Conservation (phyloP, 306 rosid genomes). For the Ormosia emarginata region DNA sequence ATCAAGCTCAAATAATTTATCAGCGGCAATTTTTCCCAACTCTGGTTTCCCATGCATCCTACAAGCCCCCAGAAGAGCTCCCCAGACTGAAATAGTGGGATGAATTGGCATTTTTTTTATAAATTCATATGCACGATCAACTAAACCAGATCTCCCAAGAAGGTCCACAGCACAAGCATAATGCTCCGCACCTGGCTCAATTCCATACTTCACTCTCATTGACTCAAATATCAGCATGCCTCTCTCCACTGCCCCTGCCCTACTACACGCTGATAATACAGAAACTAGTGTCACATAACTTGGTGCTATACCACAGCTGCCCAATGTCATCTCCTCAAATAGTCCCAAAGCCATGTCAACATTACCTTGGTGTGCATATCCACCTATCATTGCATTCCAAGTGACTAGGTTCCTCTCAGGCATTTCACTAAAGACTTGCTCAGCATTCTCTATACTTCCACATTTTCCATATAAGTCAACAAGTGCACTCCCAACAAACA, state of each 20-base stretch:
- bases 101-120: conserved; percentile 60
- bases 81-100: conserved; percentile 82
- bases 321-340: conserved; percentile 53
- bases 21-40: conserved; percentile 75
- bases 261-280: conserved; percentile 72
- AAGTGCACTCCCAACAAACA: conserved; percentile 81
- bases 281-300: conserved; percentile 74
- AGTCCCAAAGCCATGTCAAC: conserved; percentile 61
- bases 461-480: conserved; percentile 94
- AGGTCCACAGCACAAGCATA: conserved; percentile 79
- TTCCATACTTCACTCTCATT: conserved; percentile 52
- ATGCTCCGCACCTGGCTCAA: conserved; percentile 82
- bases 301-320: conserved; percentile 32
- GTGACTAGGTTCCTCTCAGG: conserved; percentile 60
- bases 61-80: conserved; percentile 83
- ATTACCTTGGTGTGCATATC: conserved; percentile 71
- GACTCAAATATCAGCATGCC: conserved; percentile 68
- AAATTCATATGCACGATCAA: conserved; percentile 77
- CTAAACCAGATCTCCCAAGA: conserved; percentile 78
- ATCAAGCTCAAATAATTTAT: conserved; percentile 74
- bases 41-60: conserved; percentile 67
- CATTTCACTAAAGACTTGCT: conserved; percentile 53
- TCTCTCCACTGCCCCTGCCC: conserved; percentile 69
- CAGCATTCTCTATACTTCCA: conserved; percentile 64
- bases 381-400: conserved; percentile 78